These are phyloP conservation scores for Medicago lupulina DNA, from an alignment of 306 rosid species.

Conservation along the genomic window DNA sequence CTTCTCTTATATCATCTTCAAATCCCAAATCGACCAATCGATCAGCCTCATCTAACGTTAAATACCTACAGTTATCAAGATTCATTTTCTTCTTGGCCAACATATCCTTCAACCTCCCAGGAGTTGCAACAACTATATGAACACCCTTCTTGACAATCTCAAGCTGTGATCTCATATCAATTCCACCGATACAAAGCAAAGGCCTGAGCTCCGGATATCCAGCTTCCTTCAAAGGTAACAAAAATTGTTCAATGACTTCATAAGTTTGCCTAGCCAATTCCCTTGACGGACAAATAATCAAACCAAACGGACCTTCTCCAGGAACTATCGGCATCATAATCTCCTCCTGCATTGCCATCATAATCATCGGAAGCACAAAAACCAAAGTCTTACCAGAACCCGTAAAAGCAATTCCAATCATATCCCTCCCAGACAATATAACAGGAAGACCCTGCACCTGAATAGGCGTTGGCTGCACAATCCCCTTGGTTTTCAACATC, in stretches of 20 bases:
- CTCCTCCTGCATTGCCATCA: constrained; percentile 93
- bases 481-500: constrained; percentile 79
- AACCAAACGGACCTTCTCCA: constrained; percentile 92
- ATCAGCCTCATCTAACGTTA: constrained; percentile 93
- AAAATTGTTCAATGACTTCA: constrained; percentile 84
- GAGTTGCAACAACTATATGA: constrained; percentile 96
- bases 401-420: constrained; percentile 96
- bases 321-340: constrained; percentile 91
- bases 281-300: constrained; percentile 87
- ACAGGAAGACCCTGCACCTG: constrained; percentile 99
- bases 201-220: constrained; percentile 92
- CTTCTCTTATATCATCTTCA: constrained; percentile 89
- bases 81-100: constrained; percentile 92
- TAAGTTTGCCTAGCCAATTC: constrained; percentile 95
- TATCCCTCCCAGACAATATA: constrained; percentile 82
- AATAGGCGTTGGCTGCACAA: constrained; percentile 94
- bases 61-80: constrained; percentile 87
- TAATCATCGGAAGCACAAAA: constrained; percentile 91
- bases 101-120: constrained; percentile 96
- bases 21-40: constrained; percentile 93
- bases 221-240: constrained; percentile 79
- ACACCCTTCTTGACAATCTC: constrained; percentile 91
- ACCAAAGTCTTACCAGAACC: constrained; percentile 92
- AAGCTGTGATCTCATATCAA: constrained; percentile 85
- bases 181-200: constrained; percentile 93